Conservation (phyloP, 1,284 basidiomycete genomes). For the Omphalotus olearius region DNA sequence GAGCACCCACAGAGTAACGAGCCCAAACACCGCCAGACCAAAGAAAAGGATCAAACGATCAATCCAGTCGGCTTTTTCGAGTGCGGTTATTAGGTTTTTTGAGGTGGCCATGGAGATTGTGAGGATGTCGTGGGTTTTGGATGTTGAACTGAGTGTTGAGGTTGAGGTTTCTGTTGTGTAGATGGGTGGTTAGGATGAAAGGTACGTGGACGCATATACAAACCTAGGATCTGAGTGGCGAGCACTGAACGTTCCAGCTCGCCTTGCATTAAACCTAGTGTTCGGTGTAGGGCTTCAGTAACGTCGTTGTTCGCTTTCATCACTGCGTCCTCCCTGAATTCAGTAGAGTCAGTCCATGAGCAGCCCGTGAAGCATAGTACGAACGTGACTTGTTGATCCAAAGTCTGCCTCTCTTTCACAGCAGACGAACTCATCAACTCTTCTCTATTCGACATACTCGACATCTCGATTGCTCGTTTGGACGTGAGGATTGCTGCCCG, state of each 20-base stretch:
- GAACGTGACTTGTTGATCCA: conserved; percentile 51
- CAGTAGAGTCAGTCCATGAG: background rate
- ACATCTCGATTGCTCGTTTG: conserved; percentile 65
- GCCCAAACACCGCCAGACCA: conserved; percentile 76
- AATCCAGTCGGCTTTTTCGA: conserved; percentile 88
- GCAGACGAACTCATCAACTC: conserved; percentile 57
- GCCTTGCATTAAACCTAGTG: conserved; percentile 81
- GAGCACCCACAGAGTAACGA: conserved; percentile 82
- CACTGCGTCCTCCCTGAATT: conserved; percentile 70
- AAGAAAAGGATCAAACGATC: conserved; percentile 82
- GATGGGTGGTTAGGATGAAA: conserved; percentile 1
- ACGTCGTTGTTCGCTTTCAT: conserved; percentile 88
- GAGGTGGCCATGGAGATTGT: conserved; percentile 73
- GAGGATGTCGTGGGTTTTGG: conserved; percentile 77
- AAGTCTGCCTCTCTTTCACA: conserved; percentile 37
- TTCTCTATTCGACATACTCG: conserved; percentile 52
- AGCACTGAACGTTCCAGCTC: conserved; percentile 89
- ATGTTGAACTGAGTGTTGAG: conserved; percentile 68
- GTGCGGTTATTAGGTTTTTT: conserved; percentile 76
- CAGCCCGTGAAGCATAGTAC: conserved; percentile 22
- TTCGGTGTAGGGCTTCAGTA: conserved; percentile 81
- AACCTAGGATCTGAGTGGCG: conserved; percentile 81
- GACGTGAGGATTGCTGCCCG: conserved; percentile 65
- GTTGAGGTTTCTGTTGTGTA: conserved; percentile 76
- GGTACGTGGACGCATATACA: conserved; percentile 20